Conservation (phyloP, 495 filamentous ascomycete species). For the Talaromyces ruber region DNA sequence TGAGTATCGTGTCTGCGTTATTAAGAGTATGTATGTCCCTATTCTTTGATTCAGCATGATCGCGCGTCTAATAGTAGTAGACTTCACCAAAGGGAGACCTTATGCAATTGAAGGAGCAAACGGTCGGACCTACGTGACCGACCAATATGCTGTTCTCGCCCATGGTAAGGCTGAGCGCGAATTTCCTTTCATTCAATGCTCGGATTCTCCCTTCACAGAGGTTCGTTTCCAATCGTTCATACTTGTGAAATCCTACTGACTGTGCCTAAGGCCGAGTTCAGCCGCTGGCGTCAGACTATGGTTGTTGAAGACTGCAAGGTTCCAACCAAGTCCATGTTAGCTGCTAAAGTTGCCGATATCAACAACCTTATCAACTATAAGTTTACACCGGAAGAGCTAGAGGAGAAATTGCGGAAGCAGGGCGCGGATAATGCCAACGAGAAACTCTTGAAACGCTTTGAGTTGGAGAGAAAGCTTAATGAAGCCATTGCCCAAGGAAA, state of each 20-base stretch:
- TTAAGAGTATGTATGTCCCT: conserved; percentile 57
- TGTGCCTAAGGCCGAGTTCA: conserved; percentile 57
- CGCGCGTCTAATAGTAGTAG: conserved; percentile 26
- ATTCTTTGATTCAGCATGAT: background rate
- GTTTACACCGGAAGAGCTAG: conserved; percentile 74
- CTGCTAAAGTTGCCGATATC: conserved; percentile 71
- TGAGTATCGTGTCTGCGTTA: conserved; percentile 75
- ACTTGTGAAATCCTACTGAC: conserved; percentile 15
- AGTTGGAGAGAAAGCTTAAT: conserved; percentile 51
- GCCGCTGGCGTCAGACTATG: conserved; percentile 72
- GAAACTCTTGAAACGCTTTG: conserved; percentile 53
- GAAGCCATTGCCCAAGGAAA: conserved; percentile 57
- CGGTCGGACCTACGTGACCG: conserved; percentile 63
- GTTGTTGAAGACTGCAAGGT: conserved; percentile 60
- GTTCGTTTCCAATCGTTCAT: conserved; percentile 28
- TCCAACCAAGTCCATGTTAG: conserved; percentile 56
- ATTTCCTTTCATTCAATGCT: conserved; percentile 79
- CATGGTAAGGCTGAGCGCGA: conserved; percentile 70
- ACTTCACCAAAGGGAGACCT: conserved; percentile 65
- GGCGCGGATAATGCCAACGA: conserved; percentile 52
- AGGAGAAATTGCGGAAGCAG: conserved; percentile 63
- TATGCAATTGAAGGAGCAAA: conserved; percentile 68
- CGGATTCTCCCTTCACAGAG: conserved; percentile 65
- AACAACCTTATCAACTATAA: conserved; percentile 64
- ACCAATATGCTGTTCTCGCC: conserved; percentile 63